phyloP scores from a whole-genome alignment of 2,329 filamentous ascomycete species.

The Alternaria ethzedia region DNA sequence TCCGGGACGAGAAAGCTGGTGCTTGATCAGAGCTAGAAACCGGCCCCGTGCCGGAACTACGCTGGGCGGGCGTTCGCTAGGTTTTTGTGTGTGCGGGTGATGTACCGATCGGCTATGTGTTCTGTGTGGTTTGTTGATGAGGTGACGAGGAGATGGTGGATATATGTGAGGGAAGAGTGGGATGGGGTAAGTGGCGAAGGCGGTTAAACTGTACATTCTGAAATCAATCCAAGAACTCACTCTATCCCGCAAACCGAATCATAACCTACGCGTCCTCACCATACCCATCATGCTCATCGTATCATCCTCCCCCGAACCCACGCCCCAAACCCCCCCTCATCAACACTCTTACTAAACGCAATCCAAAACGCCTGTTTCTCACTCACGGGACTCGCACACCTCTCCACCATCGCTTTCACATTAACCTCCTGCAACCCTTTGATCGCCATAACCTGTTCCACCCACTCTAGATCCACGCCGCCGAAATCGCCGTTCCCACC shows the following conservation, averaged over 20 bases:
- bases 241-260: background rate
- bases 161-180: background rate
- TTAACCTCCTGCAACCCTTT: slow-evolving; percentile 58
- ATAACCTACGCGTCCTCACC: background rate
- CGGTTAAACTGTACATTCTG: background rate
- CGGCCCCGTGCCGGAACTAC: background rate
- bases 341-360: slow-evolving; percentile 66
- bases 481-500: slow-evolving; percentile 20
- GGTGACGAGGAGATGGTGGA: background rate
- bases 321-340: slow-evolving; percentile 59
- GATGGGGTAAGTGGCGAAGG: background rate
- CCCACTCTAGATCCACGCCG: slow-evolving; percentile 60
- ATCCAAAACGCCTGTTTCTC: slow-evolving; percentile 65
- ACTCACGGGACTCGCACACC: slow-evolving; percentile 60
- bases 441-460: slow-evolving; percentile 61
- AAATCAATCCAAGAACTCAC: background rate
- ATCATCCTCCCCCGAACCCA: slow-evolving; percentile 56
- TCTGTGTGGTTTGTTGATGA: background rate
- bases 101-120: background rate
- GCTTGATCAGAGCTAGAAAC: background rate
- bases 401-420: slow-evolving; percentile 61
- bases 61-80: background rate
- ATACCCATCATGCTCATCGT: background rate
- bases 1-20: background rate
- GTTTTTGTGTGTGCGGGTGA: background rate